Base-by-base conservation (phyloP, 441 rosid genomes). In the Syzygium syzygioides region DNA sequence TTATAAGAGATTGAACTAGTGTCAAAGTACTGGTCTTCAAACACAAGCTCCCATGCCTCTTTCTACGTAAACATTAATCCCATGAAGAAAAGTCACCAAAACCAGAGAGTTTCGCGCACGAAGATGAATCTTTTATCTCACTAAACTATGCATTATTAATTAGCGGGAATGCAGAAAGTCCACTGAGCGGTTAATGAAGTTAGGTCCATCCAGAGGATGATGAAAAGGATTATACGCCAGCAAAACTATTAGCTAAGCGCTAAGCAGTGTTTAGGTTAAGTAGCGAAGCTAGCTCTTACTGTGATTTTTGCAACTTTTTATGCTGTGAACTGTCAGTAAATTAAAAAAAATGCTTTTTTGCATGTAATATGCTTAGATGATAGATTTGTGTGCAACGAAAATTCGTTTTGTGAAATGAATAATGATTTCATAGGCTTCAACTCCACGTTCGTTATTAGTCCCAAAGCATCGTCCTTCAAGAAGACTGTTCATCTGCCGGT, bases 1-100 rank as follows among this genome's bases (percentile, higher is more conserved):
- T 50, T 56, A 90, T 25, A 54, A 86, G 87, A 87, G 88, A 89
- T 90, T 87, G 86, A 79, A 48, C 52, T 25, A 37, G 91, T 85
- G 91, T 93, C 94, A 93, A 94, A 93, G 94, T 92, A 71, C 83
- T 71, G 12, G 83, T 37, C 96, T 93, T 92, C 92, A 79, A 88
- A 94, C 94, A 89, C 94, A 94, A 91, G 90, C 95, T 90, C 94
- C 97, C 45, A 94, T 90, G 62, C 96, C 95, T 95, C 97, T 94
- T 88, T 93, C 93, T 89, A 86, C 91, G 98, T 86, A 92, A 93
- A 88, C 91, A 91, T 92, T 93, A 91, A 91, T 84, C 88, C 90
- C 86, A 71, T 41, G 83, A 15, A 6, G 83, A 71, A 71, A 71
- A 71, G 52, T 71, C 83, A 23, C n/a, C 83, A 37, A 68, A 41